Base-by-base conservation (phyloP, 1,284 basidiomycete species). In the Ceratobasidium sp. region DNA sequence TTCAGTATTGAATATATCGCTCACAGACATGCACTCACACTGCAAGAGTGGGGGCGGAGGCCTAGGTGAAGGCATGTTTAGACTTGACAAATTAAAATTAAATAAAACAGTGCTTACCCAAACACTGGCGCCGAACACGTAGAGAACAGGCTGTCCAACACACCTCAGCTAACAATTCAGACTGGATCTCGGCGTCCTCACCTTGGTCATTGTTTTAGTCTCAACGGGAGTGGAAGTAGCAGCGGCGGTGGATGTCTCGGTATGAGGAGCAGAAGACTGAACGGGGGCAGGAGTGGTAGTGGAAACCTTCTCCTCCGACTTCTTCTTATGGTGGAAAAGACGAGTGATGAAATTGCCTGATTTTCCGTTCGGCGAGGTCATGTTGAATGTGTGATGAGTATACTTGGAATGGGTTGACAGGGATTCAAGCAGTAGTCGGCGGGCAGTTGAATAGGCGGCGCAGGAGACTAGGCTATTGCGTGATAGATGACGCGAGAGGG, bases 21-120 rank as follows among this genome's bases (percentile, higher is more conserved):
- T 41, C 59, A 16, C 23, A 50, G 14, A 32, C 38, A 28, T 30
- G 16, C 61, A 75, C 84, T 76, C 75, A 86, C 87, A 85, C 78
- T 14, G 87, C 86, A 46, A 88, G 84, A 63, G 85, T 83, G 9
- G 85, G 80, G 2, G 80, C 84, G 11, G 85, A 83, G 26, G 84
- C 81, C 87, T 86, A 88, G 57, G 88, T 81, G 18, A 6, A 61
- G 49, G 18, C 11, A 47, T 41, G 4, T n/a, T 59, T 16, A 55
- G 14, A 21, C 21, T 32, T 28, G 49, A 9, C 9, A 16, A 49
- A 28, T 44, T 13, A 21, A 13, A 52, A 8, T 44, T 49, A 18
- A 7, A 16, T 26, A 8, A 26, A n/a, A 44, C 13, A 35, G n/a
- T 44, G 50, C 54, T 35, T 26, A 59, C 57, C 46, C 69, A 58